Conservation (phyloP, 2,329 filamentous ascomycete species). For the Septoria linicola region DNA sequence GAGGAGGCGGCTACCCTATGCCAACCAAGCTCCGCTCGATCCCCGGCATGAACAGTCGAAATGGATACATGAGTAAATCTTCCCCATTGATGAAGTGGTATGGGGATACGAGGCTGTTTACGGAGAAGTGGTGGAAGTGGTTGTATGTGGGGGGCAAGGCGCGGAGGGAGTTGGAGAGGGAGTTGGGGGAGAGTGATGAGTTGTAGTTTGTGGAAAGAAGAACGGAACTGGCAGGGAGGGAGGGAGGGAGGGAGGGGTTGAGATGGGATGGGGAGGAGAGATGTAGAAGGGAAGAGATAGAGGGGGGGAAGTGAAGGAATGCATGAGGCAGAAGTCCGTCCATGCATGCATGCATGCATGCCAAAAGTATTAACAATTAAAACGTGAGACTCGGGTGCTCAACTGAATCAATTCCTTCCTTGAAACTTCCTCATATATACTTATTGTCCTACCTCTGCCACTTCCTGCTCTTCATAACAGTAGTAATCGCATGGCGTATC, state of each 20-base stretch:
- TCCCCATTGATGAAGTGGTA: slow-evolving; percentile 7
- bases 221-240: too few species aligned
- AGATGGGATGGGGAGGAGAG: too few species aligned
- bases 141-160: slow-evolving; percentile 4
- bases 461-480: slow-evolving; percentile 65
- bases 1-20: neutral
- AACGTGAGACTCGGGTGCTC: too few species aligned
- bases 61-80: neutral
- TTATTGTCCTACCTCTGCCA: slow-evolving; percentile 31
- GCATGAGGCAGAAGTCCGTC: too few species aligned
- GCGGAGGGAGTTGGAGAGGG: neutral
- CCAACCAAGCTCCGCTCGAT: neutral
- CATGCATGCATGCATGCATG: too few species aligned
- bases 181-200: slow-evolving; percentile 4
- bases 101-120: slow-evolving; percentile 17
- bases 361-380: too few species aligned
- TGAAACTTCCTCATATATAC: too few species aligned
- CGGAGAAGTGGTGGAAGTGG: slow-evolving; percentile 14
- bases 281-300: too few species aligned
- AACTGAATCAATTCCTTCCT: too few species aligned
- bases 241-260: too few species aligned
- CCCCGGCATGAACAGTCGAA: neutral
- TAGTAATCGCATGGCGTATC: slow-evolving; percentile 90
- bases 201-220: neutral
- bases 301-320: too few species aligned